Percentiles rank a stretch among this genome's conserved stretches.
These are phyloP conservation scores for Zymoseptoria crescenta DNA, from an alignment of 2,329 filamentous ascomycete species.

Conservation along the genomic window DNA sequence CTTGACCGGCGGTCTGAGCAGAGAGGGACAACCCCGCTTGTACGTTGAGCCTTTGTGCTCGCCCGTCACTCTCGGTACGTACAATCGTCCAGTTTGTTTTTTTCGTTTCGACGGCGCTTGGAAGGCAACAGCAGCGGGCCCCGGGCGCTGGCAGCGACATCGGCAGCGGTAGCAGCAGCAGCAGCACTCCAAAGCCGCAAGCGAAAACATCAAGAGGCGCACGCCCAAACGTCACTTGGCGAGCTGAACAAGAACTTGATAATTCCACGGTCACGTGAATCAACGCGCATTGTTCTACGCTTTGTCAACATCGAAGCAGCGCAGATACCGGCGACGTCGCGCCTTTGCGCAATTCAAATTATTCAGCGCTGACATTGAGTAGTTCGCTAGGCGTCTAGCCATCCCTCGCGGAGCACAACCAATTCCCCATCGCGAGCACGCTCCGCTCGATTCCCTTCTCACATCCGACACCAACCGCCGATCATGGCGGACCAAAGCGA, in stretches of 20 bases:
- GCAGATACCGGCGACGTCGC: not conserved
- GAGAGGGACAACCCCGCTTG: conserved; percentile 11
- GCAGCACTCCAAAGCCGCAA: not conserved
- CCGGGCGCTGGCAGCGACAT: no score
- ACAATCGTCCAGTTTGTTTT: not conserved
- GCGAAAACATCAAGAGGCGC: not conserved
- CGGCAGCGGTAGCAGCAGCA: not conserved
- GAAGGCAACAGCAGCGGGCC: not conserved
- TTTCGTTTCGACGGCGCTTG: not conserved
- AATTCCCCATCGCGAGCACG: conserved; percentile 16
- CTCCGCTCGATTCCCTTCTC: conserved; percentile 7
- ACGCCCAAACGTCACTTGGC: not conserved
- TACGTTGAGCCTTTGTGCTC: conserved; percentile 26
- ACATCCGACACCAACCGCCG: conserved; percentile 13
- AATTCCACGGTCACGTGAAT: not conserved
- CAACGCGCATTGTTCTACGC: not conserved
- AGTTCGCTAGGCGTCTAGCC: conserved; percentile 13
- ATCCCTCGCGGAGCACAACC: conserved; percentile 8
- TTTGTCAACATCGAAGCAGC: not conserved
- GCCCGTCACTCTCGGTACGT: conserved; percentile 24
- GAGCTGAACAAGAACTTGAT: not conserved
- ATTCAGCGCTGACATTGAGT: conserved; percentile 6
- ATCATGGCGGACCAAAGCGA: conserved; percentile 73
- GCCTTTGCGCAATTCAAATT: not conserved
- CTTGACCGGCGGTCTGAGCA: not conserved